These are phyloP conservation scores for Boletellus sp. DNA, from an alignment of 768 basidiomycete genomes.

Conservation along the genomic window DNA sequence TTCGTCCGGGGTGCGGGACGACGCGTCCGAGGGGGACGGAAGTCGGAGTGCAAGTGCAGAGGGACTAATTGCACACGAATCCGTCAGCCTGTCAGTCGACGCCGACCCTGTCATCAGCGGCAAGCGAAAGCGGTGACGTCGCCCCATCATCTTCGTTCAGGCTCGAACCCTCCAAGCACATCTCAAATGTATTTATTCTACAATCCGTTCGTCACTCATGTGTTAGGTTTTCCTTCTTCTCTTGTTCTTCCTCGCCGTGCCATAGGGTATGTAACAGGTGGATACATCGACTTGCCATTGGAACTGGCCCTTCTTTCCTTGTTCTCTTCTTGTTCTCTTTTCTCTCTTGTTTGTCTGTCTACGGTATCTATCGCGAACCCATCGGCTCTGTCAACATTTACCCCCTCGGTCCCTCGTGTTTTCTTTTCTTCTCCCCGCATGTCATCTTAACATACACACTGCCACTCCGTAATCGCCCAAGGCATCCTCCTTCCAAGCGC, in stretches of 20 bases:
- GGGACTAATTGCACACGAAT: background rate
- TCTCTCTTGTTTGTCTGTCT: constrained; percentile 4
- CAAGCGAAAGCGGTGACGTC: constrained; percentile 22
- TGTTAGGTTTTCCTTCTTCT: background rate
- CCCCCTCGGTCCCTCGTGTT: background rate
- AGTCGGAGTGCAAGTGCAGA: constrained; percentile 21
- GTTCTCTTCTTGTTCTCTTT: background rate
- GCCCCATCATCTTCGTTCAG: background rate
- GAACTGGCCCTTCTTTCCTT: background rate
- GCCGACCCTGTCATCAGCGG: constrained; percentile 18
- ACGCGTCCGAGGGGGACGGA: constrained; percentile 20
- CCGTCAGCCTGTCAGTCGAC: background rate
- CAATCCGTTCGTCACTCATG: background rate
- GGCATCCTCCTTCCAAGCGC: background rate
- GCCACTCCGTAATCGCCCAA: background rate
- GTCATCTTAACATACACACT: background rate
- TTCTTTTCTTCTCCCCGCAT: background rate
- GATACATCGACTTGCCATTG: background rate
- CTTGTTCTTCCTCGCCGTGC: background rate
- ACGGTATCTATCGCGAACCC: constrained; percentile 10
- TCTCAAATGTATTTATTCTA: background rate
- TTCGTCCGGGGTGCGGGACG: constrained; percentile 11
- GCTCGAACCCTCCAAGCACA: no score
- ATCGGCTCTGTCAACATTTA: background rate
- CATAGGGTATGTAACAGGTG: constrained; percentile 10